These are phyloP conservation scores for Microcyclosporella mali DNA, from an alignment of 2,329 filamentous ascomycete species.

Conservation along the genomic window DNA sequence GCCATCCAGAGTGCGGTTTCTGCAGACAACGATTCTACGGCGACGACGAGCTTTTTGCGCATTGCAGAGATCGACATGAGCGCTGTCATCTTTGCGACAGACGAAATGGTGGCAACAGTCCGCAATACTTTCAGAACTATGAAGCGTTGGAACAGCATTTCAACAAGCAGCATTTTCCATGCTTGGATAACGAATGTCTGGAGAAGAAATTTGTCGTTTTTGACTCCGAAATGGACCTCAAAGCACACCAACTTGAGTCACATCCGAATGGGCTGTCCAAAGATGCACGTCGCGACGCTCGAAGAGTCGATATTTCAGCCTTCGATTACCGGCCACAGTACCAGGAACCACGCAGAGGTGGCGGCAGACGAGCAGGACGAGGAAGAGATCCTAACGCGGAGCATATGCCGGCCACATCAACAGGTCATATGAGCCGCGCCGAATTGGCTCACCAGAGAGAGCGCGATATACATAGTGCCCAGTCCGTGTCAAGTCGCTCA, in stretches of 20 bases:
- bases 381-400: conserved; percentile 86
- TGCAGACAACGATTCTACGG: conserved; percentile 91
- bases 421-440: conserved; percentile 74
- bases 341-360: conserved; percentile 49
- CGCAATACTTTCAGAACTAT: conserved; percentile 90
- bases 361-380: conserved; percentile 48
- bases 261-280: conserved; percentile 78
- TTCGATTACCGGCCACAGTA: conserved; percentile 77
- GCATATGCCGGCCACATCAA: conserved; percentile 65
- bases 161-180: conserved; percentile 77
- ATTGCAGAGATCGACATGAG: conserved; percentile 91
- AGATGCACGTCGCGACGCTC: conserved; percentile 73
- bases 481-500: conserved; percentile 69
- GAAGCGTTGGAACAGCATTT: conserved; percentile 82
- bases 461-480: conserved; percentile 82
- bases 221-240: conserved; percentile 86
- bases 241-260: conserved; percentile 80
- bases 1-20: conserved; percentile 90
- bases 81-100: conserved; percentile 91
- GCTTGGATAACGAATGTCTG: conserved; percentile 75
- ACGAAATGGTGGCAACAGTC: conserved; percentile 54
- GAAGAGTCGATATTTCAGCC: conserved; percentile 76
- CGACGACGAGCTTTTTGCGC: conserved; percentile 86
- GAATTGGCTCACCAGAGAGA: conserved; percentile 89
- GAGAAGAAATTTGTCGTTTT: conserved; percentile 99